Evolutionary conservation across 75 land plant genomes (phyloP), one percentile per base, ranked within the genome.

Genomic region (Cunninghamia lanceolata): DNA sequence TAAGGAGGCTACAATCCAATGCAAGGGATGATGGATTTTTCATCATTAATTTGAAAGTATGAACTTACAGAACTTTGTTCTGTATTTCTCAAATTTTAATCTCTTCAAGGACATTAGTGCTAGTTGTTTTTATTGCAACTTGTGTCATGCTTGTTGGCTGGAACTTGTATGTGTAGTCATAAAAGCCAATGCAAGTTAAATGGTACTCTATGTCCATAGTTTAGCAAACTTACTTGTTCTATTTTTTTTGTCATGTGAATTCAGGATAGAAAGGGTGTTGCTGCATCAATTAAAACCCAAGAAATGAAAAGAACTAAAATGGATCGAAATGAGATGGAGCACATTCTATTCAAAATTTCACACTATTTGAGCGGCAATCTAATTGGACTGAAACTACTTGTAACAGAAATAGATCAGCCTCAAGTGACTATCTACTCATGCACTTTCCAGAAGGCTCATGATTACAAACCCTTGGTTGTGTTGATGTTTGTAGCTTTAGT

Each of bases 371-470:
- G 83, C 92, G 92, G 70, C 99, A 95, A 81, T 92, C 99, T 56
- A 94, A 96, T 82, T 98, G 99, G 99, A 92, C 99, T 98, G 86
- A 98, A 98, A 93, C 99, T 95, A 88, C 94, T 98, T 38, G 95
- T 98, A 59, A 91, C 88, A 82, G 95, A 96, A 90, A 96, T 97
- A 54, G 98, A 96, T 87, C 99, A 98, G 86, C 99, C 99, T 88
- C 99, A 95, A 89, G 99, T 98, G 93, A 63, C 75, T 15, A 63
- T 70, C 78, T 40, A 50, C 52, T 82, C 54, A 70, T 38, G 56
- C 34, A 56, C 82, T 36, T 42, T 47, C 68, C 19, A 34, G 45
- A 2, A 42, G 46, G 32, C 6, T 82, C 19, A 3, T 14, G 43
- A 40, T 43, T 40, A 81, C 21, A 21, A 81, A 40, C 36, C 40